Evolutionary conservation across 2,329 filamentous ascomycete species (phyloP), one percentile per base, ranked within the genome.

Genomic region (Colletotrichum salicis): DNA sequence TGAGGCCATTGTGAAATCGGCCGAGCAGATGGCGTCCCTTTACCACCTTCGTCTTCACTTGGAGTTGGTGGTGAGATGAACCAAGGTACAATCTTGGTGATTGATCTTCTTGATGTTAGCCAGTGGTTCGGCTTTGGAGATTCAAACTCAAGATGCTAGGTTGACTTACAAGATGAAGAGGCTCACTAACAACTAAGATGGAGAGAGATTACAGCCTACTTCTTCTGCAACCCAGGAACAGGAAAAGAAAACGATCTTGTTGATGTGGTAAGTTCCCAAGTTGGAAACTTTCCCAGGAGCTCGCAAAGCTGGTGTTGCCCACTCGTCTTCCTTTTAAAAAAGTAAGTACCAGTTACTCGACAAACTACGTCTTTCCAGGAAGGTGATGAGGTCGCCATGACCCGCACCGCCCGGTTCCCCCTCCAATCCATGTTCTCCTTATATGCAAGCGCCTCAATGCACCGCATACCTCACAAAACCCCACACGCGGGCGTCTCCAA

Each of bases 1-100:
- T 24, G 80, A 78, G 19, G 78, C 75, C 83, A 85, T 85, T 64
- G 22, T 56, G 65, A 64, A 15, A 45, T 37, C n/a, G 31, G 27
- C 37, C 8, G 19, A 52, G 10, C 27, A 5, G 41, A 27, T 10
- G 59, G 22, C 19, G 27, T 51, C 29, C 5, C 15, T 67, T 71
- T 60, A 19, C 19, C 4, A 24, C 7, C 15, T 37, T 22, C 6
- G 55, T 33, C 22, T 24, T 48, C 31, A 22, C 15, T 29, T 48
- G 35, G 31, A 35, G 24, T 37, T 48, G 29, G 31, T 31, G n/a
- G 24, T 31, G 45, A 69, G 51, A 19, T 67, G 57, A 54, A 56
- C 19, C 19, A 31, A 57, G 45, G 27, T 33, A 29, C 13, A 22
- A 24, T 31, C 19, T 57, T 5, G 10, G 31, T 57, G 6, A 4